Evolutionary conservation across 129 eudicot genomes (phyloP).

Genomic region (Kitagawia praeruptora): DNA sequence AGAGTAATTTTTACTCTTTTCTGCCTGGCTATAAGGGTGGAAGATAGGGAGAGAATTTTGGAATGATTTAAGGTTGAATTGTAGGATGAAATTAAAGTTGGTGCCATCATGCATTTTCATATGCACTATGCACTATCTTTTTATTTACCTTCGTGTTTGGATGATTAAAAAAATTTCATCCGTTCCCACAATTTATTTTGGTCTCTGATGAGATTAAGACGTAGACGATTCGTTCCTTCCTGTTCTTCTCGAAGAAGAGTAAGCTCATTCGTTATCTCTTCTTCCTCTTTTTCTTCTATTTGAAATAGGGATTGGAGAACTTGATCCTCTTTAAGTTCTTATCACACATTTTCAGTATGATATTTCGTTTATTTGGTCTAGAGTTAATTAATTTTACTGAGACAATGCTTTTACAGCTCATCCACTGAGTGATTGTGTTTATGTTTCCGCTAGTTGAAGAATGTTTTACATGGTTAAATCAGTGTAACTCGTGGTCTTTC

Average conservation of each 20-base stretch:
- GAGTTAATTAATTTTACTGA: neutral
- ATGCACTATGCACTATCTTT: neutral
- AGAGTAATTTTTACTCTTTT: neutral
- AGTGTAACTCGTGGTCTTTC: neutral
- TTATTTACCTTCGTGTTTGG: conserved; percentile 18
- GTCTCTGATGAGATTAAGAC: conserved; percentile 58
- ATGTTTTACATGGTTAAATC: neutral
- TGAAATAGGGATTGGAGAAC: neutral
- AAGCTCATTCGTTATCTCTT: conserved; percentile 12
- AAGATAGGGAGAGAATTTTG: conserved; percentile 9
- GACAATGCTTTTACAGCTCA: neutral
- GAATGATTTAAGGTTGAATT: conserved; percentile 51
- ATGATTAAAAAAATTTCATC: conserved; percentile 23
- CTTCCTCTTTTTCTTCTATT: neutral
- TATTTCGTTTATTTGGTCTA: neutral
- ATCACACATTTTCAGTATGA: neutral
- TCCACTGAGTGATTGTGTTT: neutral
- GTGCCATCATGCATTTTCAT: conserved; percentile 28
- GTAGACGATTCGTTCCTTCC: conserved; percentile 59
- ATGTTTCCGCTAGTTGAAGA: neutral
- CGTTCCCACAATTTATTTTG: conserved; percentile 15
- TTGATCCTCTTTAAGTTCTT: neutral
- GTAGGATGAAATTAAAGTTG: conserved; percentile 47
- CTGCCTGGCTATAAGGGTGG: neutral
- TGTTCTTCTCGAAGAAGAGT: conserved; percentile 64